Conservation (phyloP, 2,329 filamentous ascomycete species). For the Trichoderma sp. region DNA sequence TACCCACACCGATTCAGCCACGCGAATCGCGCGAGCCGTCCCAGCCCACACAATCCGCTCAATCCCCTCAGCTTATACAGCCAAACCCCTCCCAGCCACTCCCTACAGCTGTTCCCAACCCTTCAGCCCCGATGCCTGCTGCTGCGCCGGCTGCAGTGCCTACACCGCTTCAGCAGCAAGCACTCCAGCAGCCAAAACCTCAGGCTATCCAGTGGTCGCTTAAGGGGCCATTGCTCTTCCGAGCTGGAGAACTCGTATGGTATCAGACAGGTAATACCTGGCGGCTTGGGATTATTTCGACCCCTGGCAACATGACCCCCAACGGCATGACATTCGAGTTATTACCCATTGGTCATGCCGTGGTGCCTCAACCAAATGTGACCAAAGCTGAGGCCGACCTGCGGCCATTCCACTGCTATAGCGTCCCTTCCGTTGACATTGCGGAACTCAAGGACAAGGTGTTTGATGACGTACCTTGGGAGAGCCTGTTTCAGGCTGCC, state of each 20-base stretch:
- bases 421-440: slow-evolving; percentile 47
- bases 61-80: neutral
- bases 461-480: slow-evolving; percentile 48
- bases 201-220: slow-evolving; percentile 34
- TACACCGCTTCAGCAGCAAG: slow-evolving; percentile 4
- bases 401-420: slow-evolving; percentile 54
- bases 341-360: slow-evolving; percentile 44
- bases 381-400: slow-evolving; percentile 44
- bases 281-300: slow-evolving; percentile 49
- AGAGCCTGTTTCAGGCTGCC: slow-evolving; percentile 36
- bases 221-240: slow-evolving; percentile 43
- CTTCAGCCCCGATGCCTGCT: slow-evolving; percentile 8
- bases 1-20: slow-evolving; percentile 25
- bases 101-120: slow-evolving; percentile 12
- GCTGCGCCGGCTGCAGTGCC: neutral
- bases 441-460: slow-evolving; percentile 41
- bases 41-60: slow-evolving; percentile 16
- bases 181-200: slow-evolving; percentile 5
- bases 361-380: slow-evolving; percentile 42
- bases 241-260: slow-evolving; percentile 54
- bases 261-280: slow-evolving; percentile 49
- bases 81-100: slow-evolving; percentile 15
- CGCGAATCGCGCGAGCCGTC: slow-evolving; percentile 27
- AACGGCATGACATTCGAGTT: slow-evolving; percentile 38
- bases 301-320: slow-evolving; percentile 37